These are phyloP conservation scores for Adiantum capillusveneris DNA, from an alignment of 75 land plant genomes.

Conservation along the genomic window DNA sequence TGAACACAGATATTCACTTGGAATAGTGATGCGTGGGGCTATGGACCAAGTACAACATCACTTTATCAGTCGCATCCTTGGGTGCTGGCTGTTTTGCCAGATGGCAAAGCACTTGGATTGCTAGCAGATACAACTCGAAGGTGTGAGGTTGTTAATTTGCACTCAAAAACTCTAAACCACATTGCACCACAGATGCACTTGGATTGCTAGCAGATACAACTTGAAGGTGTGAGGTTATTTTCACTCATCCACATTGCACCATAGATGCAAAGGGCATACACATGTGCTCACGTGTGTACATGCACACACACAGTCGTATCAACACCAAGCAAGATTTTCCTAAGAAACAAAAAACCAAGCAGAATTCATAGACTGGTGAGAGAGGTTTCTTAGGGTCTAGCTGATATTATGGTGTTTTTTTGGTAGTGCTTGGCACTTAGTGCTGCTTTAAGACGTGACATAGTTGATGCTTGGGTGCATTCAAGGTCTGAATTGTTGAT, in stretches of 20 bases:
- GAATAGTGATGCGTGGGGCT: slow-evolving; percentile 98
- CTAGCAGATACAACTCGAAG: slow-evolving; percentile 90
- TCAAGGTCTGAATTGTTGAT: no score
- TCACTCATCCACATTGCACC: no score
- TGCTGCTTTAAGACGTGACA: no score
- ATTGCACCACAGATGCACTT: no score
- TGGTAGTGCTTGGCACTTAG: no score
- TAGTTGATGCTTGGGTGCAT: no score
- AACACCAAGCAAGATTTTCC: no score
- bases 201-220: slow-evolving; percentile 96
- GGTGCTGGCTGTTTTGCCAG: slow-evolving; percentile 78
- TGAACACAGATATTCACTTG: slow-evolving; percentile 70
- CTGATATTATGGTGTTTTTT: no score
- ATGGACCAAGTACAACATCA: slow-evolving; percentile 71
- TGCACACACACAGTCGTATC: slow-evolving; percentile 1
- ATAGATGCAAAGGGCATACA: no score
- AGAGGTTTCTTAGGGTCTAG: no score
- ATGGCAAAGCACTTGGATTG: slow-evolving; percentile 74
- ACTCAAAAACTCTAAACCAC: background rate
- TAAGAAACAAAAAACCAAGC: no score
- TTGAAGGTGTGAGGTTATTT: slow-evolving; percentile 71
- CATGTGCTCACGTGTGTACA: background rate
- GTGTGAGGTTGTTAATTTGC: slow-evolving; percentile 57
- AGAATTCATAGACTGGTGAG: no score
- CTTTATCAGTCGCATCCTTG: slow-evolving; percentile 98